Conservation (phyloP, 306 rosid species). For the Cucumis melo region DNA sequence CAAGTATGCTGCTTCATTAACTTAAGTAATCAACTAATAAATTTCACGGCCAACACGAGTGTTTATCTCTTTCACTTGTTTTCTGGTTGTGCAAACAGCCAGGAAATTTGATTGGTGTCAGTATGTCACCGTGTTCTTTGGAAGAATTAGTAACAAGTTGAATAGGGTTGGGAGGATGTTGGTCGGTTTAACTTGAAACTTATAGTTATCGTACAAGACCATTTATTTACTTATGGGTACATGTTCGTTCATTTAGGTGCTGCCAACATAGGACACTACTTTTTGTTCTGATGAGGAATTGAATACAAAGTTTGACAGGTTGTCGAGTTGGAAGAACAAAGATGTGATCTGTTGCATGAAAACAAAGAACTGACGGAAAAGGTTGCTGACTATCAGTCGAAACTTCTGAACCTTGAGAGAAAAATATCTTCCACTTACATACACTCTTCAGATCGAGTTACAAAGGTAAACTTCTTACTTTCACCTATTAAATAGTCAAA, state of each 20-base stretch:
- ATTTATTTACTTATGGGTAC: conserved; percentile 13
- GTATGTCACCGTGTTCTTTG: neutral
- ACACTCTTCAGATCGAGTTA: conserved; percentile 22
- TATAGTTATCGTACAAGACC: neutral
- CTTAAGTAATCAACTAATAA: conserved; percentile 9
- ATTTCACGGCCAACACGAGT: neutral
- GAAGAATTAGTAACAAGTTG: neutral
- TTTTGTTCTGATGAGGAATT: conserved; percentile 73
- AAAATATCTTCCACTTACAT: conserved; percentile 22
- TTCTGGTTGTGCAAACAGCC: neutral
- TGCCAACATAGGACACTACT: conserved; percentile 14
- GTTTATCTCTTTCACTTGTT: conserved; percentile 1
- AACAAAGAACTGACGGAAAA: conserved; percentile 50
- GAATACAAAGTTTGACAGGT: conserved; percentile 90
- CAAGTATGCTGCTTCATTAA: conserved; percentile 41
- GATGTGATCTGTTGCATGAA: conserved; percentile 41
- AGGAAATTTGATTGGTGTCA: neutral
- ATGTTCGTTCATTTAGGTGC: conserved; percentile 9
- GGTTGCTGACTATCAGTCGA: conserved; percentile 42
- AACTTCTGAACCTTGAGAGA: conserved; percentile 40
- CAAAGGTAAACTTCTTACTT: conserved; percentile 39
- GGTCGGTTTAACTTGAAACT: neutral
- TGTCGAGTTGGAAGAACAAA: conserved; percentile 57
- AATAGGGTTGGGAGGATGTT: neutral
- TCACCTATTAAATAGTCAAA: neutral